Percentiles rank a stretch among this genome's conserved stretches.
These are phyloP conservation scores for Agapanthus africanus DNA, from an alignment of 106 monocot species.

Conservation along the genomic window DNA sequence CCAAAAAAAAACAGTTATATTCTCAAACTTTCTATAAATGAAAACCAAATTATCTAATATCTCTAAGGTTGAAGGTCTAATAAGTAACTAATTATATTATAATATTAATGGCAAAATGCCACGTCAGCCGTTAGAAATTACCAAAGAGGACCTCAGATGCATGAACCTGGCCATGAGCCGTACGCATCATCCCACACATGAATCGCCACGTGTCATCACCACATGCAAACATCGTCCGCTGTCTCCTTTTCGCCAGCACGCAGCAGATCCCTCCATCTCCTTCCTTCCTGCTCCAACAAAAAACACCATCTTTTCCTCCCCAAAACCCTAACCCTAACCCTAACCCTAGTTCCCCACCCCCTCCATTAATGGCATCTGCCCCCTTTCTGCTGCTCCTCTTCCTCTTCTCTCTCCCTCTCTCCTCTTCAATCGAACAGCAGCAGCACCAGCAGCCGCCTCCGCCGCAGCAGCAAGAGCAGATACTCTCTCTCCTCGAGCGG, in stretches of 20 bases:
- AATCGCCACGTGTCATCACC: background rate
- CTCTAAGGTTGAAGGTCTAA: no score
- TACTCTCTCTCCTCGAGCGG: slow-evolving; percentile 35
- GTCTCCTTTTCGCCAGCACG: background rate
- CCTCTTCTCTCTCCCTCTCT: background rate
- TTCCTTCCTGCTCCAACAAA: slow-evolving; percentile 3
- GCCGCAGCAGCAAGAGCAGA: background rate
- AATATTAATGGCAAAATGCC: no score
- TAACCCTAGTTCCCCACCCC: slow-evolving; percentile 1
- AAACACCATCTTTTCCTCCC: background rate
- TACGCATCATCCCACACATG: no score
- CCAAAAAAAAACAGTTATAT: no score
- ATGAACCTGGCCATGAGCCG: no score
- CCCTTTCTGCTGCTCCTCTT: slow-evolving; percentile 14
- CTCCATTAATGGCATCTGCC: slow-evolving; percentile 2
- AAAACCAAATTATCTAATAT: no score
- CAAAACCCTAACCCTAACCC: background rate
- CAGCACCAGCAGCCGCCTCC: background rate
- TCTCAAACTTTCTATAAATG: no score
- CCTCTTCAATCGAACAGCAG: background rate
- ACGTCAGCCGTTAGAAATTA: background rate
- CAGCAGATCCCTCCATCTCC: background rate
- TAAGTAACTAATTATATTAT: no score
- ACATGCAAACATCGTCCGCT: background rate
- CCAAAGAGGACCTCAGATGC: background rate